phyloP scores from a whole-genome alignment of 2,329 filamentous ascomycete genomes.

The Aspergillus transmontanensis region DNA sequence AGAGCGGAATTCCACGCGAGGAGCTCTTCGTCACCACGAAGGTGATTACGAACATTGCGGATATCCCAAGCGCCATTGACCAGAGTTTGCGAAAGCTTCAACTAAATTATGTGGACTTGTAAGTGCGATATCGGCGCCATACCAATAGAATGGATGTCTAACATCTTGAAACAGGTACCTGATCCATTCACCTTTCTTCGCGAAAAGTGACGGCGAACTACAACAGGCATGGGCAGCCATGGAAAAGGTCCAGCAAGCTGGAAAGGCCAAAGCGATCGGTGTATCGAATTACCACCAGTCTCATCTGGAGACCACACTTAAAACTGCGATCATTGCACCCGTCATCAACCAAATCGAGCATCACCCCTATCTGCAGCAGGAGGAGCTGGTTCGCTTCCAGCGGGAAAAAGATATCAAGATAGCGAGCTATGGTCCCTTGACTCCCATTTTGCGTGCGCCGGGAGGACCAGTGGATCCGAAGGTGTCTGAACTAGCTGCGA shows the following conservation, averaged over 20 bases:
- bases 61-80: slow-evolving; percentile 59
- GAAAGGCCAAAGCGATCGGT: slow-evolving; percentile 63
- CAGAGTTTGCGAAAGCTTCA: slow-evolving; percentile 61
- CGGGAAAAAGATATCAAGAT: slow-evolving; percentile 45
- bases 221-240: slow-evolving; percentile 62
- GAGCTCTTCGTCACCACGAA: slow-evolving; percentile 61
- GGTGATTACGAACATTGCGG: slow-evolving; percentile 53
- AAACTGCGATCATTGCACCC: slow-evolving; percentile 46
- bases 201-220: slow-evolving; percentile 55
- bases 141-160: slow-evolving; percentile 31
- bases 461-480: slow-evolving; percentile 59
- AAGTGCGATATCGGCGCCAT: slow-evolving; percentile 21
- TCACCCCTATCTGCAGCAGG: slow-evolving; percentile 52
- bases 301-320: slow-evolving; percentile 56
- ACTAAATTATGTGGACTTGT: slow-evolving; percentile 65
- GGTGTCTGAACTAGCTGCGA: slow-evolving; percentile 57
- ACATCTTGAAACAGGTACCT: slow-evolving; percentile 45
- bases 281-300: slow-evolving; percentile 62
- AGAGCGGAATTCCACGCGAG: slow-evolving; percentile 49
- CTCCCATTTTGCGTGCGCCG: slow-evolving; percentile 56
- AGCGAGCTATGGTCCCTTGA: slow-evolving; percentile 46
- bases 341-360: slow-evolving; percentile 40
- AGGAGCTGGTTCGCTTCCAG: slow-evolving; percentile 43
- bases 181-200: slow-evolving; percentile 64
- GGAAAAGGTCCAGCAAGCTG: slow-evolving; percentile 59